Conservation (phyloP, 441 rosid species). For the Theobroma grandiflorum region DNA sequence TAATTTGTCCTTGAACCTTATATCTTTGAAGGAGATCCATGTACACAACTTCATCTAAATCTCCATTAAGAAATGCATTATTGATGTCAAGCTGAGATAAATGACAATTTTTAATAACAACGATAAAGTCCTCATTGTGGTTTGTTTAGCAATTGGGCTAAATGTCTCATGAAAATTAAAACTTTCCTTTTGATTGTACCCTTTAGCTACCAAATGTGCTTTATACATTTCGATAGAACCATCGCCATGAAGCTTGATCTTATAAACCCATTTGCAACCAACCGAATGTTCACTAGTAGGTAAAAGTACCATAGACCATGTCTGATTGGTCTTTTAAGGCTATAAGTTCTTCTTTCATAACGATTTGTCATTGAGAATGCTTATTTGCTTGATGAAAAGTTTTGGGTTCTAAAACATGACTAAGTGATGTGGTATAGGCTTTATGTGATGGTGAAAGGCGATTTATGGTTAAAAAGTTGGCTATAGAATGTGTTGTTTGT, state of each 20-base stretch:
- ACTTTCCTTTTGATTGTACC: not conserved
- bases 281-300: not conserved
- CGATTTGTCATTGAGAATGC: not conserved
- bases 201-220: constrained; percentile 7
- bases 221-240: constrained; percentile 10
- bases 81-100: no score
- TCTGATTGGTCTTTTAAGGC: constrained; percentile 14
- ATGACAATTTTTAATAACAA: no score
- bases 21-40: no score
- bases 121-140: no score
- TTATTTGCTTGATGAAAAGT: not conserved
- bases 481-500: no score
- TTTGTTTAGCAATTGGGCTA: no score
- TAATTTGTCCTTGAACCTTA: no score
- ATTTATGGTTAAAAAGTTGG: no score
- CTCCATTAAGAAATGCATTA: no score
- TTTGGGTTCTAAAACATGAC: not conserved
- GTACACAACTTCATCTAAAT: no score
- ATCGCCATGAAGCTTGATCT: not conserved
- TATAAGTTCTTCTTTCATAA: constrained; percentile 8
- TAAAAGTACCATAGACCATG: not conserved
- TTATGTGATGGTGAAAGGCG: not conserved
- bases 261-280: constrained; percentile 19
- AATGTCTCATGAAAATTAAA: no score
- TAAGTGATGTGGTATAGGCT: not conserved